Conservation (phyloP, 371 early-diverging fungal species). For the Dichotomocladium elegans region DNA sequence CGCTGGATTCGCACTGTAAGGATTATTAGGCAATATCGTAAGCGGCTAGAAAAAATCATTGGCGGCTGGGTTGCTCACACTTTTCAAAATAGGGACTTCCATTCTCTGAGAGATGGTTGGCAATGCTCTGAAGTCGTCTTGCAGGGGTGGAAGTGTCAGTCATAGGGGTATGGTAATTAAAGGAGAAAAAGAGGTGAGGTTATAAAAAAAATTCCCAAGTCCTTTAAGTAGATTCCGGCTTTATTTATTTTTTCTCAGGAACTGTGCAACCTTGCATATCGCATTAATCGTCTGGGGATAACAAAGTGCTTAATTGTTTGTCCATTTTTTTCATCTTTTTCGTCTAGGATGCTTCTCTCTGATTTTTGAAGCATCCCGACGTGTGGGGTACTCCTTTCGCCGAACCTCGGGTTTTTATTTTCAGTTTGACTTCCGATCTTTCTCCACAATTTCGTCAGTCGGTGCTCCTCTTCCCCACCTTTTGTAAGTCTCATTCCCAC, state of each 20-base stretch:
- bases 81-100: background rate
- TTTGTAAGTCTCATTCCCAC: too few species aligned
- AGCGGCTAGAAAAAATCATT: background rate
- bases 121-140: background rate
- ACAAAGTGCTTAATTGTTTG: too few species aligned
- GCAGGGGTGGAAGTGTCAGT: background rate
- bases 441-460: too few species aligned
- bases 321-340: too few species aligned
- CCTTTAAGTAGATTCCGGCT: background rate
- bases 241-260: slow-evolving; percentile 1
- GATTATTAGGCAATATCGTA: background rate
- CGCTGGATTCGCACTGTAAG: slow-evolving; percentile 25
- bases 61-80: too few species aligned
- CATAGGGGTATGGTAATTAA: background rate
- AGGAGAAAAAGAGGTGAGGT: background rate
- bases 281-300: too few species aligned
- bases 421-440: too few species aligned
- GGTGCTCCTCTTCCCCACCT: too few species aligned
- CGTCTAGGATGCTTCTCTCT: too few species aligned
- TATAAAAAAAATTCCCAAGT: background rate
- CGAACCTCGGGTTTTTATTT: too few species aligned
- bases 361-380: too few species aligned
- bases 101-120: background rate
- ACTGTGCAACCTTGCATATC: background rate
- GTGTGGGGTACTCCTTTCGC: too few species aligned